Evolutionary conservation across 2,329 filamentous ascomycete genomes (phyloP).

Genomic region (Cadophora malorum): DNA sequence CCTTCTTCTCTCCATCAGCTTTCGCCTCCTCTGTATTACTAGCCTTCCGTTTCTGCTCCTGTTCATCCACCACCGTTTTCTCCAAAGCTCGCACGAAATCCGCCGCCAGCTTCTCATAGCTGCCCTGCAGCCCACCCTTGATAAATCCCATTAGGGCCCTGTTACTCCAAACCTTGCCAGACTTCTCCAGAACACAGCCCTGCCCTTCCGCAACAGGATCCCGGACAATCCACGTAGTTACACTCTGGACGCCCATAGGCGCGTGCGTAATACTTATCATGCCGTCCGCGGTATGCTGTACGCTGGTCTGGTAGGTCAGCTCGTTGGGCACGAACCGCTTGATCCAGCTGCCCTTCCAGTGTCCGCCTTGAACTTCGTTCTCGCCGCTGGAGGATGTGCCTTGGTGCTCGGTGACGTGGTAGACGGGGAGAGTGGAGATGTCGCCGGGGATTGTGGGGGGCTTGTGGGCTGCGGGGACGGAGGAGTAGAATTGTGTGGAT

Average conservation of each 20-base stretch:
- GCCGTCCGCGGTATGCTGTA: slow-evolving; percentile 35
- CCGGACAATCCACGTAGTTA: slow-evolving; percentile 73
- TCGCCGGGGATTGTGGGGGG: slow-evolving; percentile 51
- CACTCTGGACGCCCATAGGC: slow-evolving; percentile 49
- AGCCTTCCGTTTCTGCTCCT: not conserved
- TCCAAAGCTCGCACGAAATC: slow-evolving; percentile 59
- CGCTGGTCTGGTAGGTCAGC: slow-evolving; percentile 38
- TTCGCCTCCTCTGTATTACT: not conserved
- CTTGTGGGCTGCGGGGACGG: slow-evolving; percentile 64
- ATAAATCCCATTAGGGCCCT: slow-evolving; percentile 76
- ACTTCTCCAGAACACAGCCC: slow-evolving; percentile 80
- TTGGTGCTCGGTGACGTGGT: slow-evolving; percentile 36
- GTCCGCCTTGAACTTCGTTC: slow-evolving; percentile 78
- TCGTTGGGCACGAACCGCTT: slow-evolving; percentile 39
- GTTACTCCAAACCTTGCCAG: slow-evolving; percentile 81
- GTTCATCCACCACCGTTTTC: slow-evolving; percentile 24
- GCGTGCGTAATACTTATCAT: slow-evolving; percentile 43
- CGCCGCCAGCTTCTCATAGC: slow-evolving; percentile 73
- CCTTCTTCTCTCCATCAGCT: not conserved
- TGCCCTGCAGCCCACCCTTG: slow-evolving; percentile 78
- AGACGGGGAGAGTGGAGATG: slow-evolving; percentile 34
- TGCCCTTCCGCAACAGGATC: slow-evolving; percentile 72
- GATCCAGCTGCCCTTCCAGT: slow-evolving; percentile 76
- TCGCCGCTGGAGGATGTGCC: slow-evolving; percentile 54
- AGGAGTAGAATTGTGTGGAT: slow-evolving; percentile 35